A percentile compares a stretch with the other conserved stretches of the same genome.
phyloP scores from a whole-genome alignment of 2,329 filamentous ascomycete genomes.

The Diplocarpon rosae region DNA sequence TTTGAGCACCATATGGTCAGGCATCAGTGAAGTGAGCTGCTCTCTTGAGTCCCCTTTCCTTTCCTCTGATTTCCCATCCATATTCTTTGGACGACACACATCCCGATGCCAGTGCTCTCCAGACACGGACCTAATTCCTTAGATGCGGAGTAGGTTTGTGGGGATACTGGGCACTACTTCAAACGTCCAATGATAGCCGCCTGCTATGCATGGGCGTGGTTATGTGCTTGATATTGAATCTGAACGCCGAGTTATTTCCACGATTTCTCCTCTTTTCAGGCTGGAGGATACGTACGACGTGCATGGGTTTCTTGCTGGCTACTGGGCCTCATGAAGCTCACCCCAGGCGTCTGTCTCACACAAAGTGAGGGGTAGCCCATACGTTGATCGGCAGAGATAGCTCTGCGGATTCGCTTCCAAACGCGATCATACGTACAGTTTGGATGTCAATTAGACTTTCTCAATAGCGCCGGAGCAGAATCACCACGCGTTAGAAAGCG shows the following conservation, averaged over 20 bases:
- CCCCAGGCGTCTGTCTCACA: constrained; percentile 3
- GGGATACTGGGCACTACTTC: constrained; percentile 4
- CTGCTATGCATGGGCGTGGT: constrained; percentile 4
- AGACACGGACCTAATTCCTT: neutral
- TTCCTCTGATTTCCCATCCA: neutral
- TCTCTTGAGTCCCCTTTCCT: neutral
- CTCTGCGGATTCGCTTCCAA: neutral
- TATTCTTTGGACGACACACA: neutral
- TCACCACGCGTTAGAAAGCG: constrained; percentile 2
- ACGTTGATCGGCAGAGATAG: neutral
- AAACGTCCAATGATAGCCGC: neutral
- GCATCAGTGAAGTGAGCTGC: neutral
- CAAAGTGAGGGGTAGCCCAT: constrained; percentile 8
- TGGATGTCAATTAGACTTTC: constrained; percentile 6
- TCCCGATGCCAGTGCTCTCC: neutral
- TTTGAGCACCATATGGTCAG: no score
- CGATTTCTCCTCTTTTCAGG: neutral
- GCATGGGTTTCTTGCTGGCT: constrained; percentile 6
- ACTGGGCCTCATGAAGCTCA: constrained; percentile 4
- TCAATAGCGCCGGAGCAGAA: neutral
- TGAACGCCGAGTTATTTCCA: constrained; percentile 15
- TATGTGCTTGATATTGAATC: constrained; percentile 5
- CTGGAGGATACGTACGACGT: neutral
- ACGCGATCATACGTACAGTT: constrained; percentile 3
- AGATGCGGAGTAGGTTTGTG: constrained; percentile 11